These are phyloP conservation scores for Aegilops tauschii DNA, from an alignment of 176 grass and related monocot genomes.

Conservation along the genomic window DNA sequence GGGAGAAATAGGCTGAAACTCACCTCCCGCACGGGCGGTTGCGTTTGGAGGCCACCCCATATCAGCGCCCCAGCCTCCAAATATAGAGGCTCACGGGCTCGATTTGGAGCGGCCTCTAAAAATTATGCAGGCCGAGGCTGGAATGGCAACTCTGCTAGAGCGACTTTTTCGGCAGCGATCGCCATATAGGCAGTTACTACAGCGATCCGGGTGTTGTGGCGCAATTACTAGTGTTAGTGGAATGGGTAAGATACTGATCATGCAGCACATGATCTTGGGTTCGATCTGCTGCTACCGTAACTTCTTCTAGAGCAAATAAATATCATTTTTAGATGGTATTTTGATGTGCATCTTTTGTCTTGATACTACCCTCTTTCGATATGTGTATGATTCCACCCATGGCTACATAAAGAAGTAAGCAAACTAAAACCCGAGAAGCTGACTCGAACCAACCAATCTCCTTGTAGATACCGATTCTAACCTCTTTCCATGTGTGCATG, in stretches of 20 bases:
- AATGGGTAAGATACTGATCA: conserved; percentile 9
- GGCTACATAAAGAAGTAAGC: neutral
- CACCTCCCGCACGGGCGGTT: no score
- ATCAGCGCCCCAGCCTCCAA: no score
- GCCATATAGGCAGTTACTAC: no score
- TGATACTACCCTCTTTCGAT: neutral
- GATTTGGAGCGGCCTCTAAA: no score
- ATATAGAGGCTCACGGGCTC: no score
- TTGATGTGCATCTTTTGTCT: conserved; percentile 1
- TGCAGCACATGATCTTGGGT: neutral
- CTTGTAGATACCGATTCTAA: neutral
- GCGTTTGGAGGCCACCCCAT: no score
- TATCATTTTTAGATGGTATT: neutral
- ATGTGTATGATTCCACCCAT: neutral
- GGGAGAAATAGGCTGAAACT: no score
- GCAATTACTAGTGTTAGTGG: no score
- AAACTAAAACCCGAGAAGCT: neutral
- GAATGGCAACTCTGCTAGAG: no score
- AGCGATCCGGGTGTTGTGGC: no score
- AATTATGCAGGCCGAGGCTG: no score
- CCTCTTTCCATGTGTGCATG: neutral
- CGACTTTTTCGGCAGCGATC: no score
- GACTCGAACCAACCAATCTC: neutral
- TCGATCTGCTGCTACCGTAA: neutral
- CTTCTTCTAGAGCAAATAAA: neutral